Evolutionary conservation across 2,329 filamentous ascomycete genomes (phyloP).

Genomic region (Botrytis paeoniae): DNA sequence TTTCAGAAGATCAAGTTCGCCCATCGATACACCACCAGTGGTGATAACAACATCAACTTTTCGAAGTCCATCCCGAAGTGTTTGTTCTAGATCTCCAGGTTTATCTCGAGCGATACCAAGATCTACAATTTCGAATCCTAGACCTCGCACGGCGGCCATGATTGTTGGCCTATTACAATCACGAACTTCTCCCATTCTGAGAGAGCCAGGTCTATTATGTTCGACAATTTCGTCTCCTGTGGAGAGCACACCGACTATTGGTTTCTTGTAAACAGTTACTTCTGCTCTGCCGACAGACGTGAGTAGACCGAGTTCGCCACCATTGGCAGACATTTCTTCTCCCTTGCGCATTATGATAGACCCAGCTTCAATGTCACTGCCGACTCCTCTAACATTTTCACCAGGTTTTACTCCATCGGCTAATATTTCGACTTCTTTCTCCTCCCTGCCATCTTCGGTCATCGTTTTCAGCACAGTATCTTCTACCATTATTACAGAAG

Average conservation of each 20-base stretch:
- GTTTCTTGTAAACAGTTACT: conserved; percentile 71
- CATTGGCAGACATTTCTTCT: conserved; percentile 78
- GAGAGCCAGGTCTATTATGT: conserved; percentile 58
- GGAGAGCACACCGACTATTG: conserved; percentile 80
- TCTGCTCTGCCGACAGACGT: conserved; percentile 75
- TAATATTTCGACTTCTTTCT: conserved; percentile 83
- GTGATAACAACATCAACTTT: conserved; percentile 81
- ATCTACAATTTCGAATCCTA: conserved; percentile 77
- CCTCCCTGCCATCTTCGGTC: conserved; percentile 78
- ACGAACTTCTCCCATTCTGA: conserved; percentile 80
- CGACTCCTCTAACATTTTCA: conserved; percentile 88
- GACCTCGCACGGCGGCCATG: conserved; percentile 69
- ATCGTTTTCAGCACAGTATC: conserved; percentile 75
- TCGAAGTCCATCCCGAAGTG: conserved; percentile 71
- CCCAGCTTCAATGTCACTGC: conserved; percentile 75
- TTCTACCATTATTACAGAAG: conserved; percentile 94
- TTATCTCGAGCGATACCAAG: conserved; percentile 80
- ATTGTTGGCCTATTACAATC: conserved; percentile 92
- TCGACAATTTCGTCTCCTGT: conserved; percentile 93
- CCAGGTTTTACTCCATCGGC: conserved; percentile 70
- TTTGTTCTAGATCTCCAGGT: conserved; percentile 70
- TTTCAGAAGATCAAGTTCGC: conserved; percentile 93
- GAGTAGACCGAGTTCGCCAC: conserved; percentile 87
- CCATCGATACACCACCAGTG: conserved; percentile 95
- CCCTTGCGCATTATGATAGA: conserved; percentile 71